These are phyloP conservation scores for Actinomucor elegans DNA, from an alignment of 371 early-diverging fungal species.

Conservation along the genomic window DNA sequence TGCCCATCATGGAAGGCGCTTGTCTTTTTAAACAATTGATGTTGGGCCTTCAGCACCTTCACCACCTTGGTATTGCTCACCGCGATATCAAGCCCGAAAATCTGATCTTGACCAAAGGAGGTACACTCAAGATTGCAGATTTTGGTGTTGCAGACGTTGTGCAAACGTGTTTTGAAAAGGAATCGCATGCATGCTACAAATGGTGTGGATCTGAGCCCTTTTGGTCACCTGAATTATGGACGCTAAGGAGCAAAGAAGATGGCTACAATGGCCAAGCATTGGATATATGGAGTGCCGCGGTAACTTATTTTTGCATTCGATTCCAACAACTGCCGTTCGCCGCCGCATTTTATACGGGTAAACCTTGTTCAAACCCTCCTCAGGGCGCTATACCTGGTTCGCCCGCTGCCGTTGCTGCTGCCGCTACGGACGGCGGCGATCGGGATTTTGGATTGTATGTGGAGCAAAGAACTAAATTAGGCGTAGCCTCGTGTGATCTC, in stretches of 20 bases:
- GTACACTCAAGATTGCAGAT: slow-evolving; percentile 94
- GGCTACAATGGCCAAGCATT: slow-evolving; percentile 81
- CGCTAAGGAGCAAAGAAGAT: slow-evolving; percentile 35
- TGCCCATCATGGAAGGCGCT: slow-evolving; percentile 45
- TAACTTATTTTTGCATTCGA: slow-evolving; percentile 81
- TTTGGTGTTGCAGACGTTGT: slow-evolving; percentile 96
- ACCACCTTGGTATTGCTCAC: slow-evolving; percentile 87
- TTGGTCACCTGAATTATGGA: slow-evolving; percentile 86
- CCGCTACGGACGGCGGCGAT: slow-evolving; percentile 38
- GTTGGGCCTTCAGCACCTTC: slow-evolving; percentile 94
- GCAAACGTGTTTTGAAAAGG: slow-evolving; percentile 72
- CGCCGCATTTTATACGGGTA: slow-evolving; percentile 58
- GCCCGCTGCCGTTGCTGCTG: slow-evolving; percentile 34
- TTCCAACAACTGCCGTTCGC: slow-evolving; percentile 68
- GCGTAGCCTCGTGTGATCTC: slow-evolving; percentile 12
- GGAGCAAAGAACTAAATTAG: slow-evolving; percentile 16
- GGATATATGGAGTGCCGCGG: slow-evolving; percentile 86
- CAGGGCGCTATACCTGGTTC: slow-evolving; percentile 49
- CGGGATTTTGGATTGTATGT: slow-evolving; percentile 27
- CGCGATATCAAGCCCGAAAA: slow-evolving; percentile 95
- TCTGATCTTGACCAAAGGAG: slow-evolving; percentile 79
- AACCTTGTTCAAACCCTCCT: slow-evolving; percentile 43
- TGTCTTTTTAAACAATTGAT: slow-evolving; percentile 86
- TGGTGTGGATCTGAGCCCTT: slow-evolving; percentile 89
- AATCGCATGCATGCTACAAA: slow-evolving; percentile 68